These are phyloP conservation scores for Seminavis robusta DNA, from an alignment of 108 stramenopile species.

Conservation along the genomic window DNA sequence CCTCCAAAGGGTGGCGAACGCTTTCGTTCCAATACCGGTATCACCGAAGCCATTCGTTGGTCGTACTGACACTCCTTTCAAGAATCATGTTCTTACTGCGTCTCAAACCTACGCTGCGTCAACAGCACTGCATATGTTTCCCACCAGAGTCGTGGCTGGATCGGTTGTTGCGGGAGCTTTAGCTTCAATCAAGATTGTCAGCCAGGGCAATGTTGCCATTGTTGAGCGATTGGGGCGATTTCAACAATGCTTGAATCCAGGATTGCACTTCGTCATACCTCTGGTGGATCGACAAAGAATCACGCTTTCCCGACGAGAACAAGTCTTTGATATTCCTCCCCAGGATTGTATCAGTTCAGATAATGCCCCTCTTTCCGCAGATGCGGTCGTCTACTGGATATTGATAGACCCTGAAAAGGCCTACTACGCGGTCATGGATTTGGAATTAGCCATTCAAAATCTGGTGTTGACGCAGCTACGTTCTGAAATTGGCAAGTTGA, in stretches of 20 bases:
- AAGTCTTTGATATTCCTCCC: slow-evolving; percentile 36
- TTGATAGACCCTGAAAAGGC: slow-evolving; percentile 15
- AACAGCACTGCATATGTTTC: too few species aligned
- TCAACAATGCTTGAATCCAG: slow-evolving; percentile 20
- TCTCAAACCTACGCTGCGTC: too few species aligned
- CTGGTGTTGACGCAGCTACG: slow-evolving; percentile 31
- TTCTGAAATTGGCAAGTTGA: slow-evolving; percentile 29
- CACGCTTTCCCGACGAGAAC: slow-evolving; percentile 22
- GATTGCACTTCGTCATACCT: slow-evolving; percentile 18
- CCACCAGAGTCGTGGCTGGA: too few species aligned
- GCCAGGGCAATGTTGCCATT: slow-evolving; percentile 8
- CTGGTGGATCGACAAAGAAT: slow-evolving; percentile 15
- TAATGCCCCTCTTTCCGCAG: slow-evolving; percentile 32
- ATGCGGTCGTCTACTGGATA: slow-evolving; percentile 36
- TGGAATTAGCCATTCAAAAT: slow-evolving; percentile 23
- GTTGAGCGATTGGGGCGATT: slow-evolving; percentile 34
- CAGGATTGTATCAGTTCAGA: too few species aligned
- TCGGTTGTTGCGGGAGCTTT: too few species aligned
- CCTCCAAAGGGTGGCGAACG: too few species aligned
- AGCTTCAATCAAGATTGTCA: slow-evolving; percentile 5
- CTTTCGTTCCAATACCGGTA: too few species aligned
- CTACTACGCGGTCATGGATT: slow-evolving; percentile 25
- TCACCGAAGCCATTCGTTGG: too few species aligned
- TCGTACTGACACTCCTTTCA: too few species aligned
- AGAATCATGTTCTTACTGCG: too few species aligned